These are phyloP conservation scores for Tolypocladium album DNA, from an alignment of 2,329 filamentous ascomycete species.

Conservation along the genomic window DNA sequence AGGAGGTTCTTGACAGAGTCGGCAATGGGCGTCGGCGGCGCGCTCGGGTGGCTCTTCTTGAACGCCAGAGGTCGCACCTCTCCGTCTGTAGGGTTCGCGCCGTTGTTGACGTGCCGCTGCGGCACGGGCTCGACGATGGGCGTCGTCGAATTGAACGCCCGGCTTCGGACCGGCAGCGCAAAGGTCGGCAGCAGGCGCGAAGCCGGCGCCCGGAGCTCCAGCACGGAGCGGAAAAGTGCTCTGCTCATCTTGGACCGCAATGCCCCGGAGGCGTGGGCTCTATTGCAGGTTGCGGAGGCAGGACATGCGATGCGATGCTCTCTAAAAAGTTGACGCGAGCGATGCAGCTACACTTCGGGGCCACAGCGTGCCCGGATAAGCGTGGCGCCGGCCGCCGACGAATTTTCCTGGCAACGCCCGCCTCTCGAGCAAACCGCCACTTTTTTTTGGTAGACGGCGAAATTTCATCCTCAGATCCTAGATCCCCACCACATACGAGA, in stretches of 20 bases:
- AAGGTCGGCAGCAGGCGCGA: slow-evolving; percentile 12
- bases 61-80: slow-evolving; percentile 24
- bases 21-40: slow-evolving; percentile 31
- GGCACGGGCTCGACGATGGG: slow-evolving; percentile 34
- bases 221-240: slow-evolving; percentile 50
- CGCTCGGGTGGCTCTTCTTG: slow-evolving; percentile 26
- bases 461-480: slow-evolving; percentile 5
- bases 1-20: slow-evolving; percentile 50
- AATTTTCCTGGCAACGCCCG: background rate
- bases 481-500: background rate
- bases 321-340: slow-evolving; percentile 8
- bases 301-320: slow-evolving; percentile 2
- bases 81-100: slow-evolving; percentile 22
- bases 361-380: slow-evolving; percentile 18
- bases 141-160: slow-evolving; percentile 37
- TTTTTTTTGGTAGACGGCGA: slow-evolving; percentile 5
- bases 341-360: background rate
- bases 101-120: slow-evolving; percentile 23
- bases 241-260: slow-evolving; percentile 37
- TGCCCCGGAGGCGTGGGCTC: slow-evolving; percentile 11
- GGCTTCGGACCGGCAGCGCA: slow-evolving; percentile 15
- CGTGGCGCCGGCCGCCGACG: slow-evolving; percentile 20
- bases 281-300: slow-evolving; percentile 10
- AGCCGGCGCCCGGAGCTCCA: slow-evolving; percentile 44
- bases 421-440: background rate